These are phyloP conservation scores for Neurospora sp. DNA, from an alignment of 495 filamentous ascomycete genomes.

Conservation along the genomic window DNA sequence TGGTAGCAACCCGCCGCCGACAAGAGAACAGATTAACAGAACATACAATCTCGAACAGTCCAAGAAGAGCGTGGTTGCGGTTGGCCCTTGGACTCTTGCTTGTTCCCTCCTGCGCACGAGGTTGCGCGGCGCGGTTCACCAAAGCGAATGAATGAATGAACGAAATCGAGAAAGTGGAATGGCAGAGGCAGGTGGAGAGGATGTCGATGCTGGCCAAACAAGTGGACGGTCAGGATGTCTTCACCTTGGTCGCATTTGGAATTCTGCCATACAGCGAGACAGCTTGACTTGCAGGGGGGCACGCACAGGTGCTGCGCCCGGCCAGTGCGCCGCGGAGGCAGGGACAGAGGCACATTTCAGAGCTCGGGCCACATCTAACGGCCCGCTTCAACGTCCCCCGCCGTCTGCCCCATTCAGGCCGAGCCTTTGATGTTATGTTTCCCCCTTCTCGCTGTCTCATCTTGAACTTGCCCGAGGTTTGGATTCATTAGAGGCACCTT, in stretches of 20 bases:
- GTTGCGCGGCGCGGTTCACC: neutral
- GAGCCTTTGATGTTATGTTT: neutral
- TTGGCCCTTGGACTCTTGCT: neutral
- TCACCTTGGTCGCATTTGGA: neutral
- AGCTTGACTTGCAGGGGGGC: neutral
- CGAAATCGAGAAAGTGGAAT: neutral
- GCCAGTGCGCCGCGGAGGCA: neutral
- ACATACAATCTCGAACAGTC: neutral
- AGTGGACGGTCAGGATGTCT: neutral
- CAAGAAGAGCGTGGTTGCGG: neutral
- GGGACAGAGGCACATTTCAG: neutral
- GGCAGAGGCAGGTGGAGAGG: neutral
- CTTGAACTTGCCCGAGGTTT: neutral
- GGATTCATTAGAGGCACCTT: neutral
- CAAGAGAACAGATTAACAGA: neutral
- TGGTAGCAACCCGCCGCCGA: neutral
- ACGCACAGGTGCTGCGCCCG: neutral
- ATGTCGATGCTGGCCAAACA: neutral
- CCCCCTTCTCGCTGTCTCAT: neutral
- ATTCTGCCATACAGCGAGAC: neutral
- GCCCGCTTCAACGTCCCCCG: neutral
- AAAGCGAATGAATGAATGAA: neutral
- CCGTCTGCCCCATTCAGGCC: neutral
- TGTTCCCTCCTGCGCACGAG: neutral
- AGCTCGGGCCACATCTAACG: neutral